Evolutionary conservation across 306 rosid genomes (phyloP), one percentile per base, ranked within the genome.

Genomic region (Prinsepia uniflora): DNA sequence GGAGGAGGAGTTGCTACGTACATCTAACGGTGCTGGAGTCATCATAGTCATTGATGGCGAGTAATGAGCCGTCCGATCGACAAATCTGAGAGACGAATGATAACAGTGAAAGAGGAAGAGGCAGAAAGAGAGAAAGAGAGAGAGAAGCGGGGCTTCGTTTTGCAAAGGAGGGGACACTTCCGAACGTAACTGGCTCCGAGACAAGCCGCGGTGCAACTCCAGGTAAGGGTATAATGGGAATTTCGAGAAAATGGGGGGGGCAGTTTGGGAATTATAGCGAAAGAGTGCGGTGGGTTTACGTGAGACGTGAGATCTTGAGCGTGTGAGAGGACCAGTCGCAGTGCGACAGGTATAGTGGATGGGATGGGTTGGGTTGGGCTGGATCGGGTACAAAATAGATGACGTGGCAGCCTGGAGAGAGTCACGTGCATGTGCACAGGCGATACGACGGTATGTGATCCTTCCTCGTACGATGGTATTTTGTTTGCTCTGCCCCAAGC

Each of bases 21-120:
- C 89, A 74, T 82, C 89, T 18, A 82, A 39, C 17, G 89, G 82
- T 3, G 86, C 84, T 59, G 86, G 83, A 77, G 83, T 85, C 79
- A 82, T 75, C 79, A 85, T 71, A 74, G 89, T 85, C 89, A 85
- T 85, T 68, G 86, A 73, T 60, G 73, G 46, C 45, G 70, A 72
- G 65, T 68, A 55, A 68, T 11, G 56, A 63, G 54, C 63, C 61
- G 78, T 62, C 80, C 77, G 89, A 84, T 85, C 86, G 79, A 72
- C 69, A 68, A 85, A 85, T 85, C 89, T 58, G 76, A 63, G 79
- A 81, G 70, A 50, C 53, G 72, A 67, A 74, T 50, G 52, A 60
- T 45, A 63, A 40, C 81, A 74, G 80, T 75, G 74, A 71, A 40
- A 24, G 63, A 39, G 15, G 11, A 6, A 46, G 14, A 47, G n/a